These are phyloP conservation scores for Heterobasidion annosum DNA, from an alignment of 1,284 basidiomycete genomes.

Conservation along the genomic window DNA sequence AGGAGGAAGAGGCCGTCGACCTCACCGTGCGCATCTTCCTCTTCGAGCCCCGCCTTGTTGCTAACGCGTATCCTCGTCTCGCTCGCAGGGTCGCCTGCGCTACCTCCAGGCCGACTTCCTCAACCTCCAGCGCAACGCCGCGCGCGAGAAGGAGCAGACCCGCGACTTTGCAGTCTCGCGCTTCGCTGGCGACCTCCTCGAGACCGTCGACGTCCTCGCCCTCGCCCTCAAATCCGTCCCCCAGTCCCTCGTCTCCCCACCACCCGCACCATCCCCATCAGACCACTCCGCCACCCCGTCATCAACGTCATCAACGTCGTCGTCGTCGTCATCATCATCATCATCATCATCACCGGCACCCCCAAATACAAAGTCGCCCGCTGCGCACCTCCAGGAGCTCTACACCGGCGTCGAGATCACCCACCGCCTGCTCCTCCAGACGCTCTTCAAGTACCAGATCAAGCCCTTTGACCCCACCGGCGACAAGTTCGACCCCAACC, in stretches of 20 bases:
- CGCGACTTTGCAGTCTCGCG: constrained; percentile 89
- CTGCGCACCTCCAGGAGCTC: constrained; percentile 61
- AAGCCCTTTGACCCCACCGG: constrained; percentile 89
- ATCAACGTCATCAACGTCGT: constrained; percentile 9
- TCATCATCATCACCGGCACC: constrained; percentile 10
- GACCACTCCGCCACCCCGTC: constrained; percentile 17
- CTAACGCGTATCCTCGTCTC: constrained; percentile 5
- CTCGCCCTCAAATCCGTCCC: constrained; percentile 88
- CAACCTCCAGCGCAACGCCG: constrained; percentile 87
- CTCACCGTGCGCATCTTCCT: constrained; percentile 49
- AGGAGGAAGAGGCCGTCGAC: constrained; percentile 66
- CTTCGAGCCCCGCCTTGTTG: background rate
- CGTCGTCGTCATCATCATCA: constrained; percentile 13
- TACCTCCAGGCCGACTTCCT: constrained; percentile 93
- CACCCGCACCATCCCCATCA: constrained; percentile 14
- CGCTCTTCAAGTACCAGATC: constrained; percentile 87
- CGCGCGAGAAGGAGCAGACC: constrained; percentile 87
- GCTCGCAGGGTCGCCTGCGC: constrained; percentile 64
- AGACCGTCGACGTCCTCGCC: constrained; percentile 87
- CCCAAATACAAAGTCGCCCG: constrained; percentile 40
- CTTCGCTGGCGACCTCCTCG: constrained; percentile 86
- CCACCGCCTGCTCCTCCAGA: constrained; percentile 82
- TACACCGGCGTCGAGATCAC: constrained; percentile 90
- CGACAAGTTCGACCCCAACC: constrained; percentile 90
- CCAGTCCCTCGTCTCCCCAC: constrained; percentile 29